These are phyloP conservation scores for Globisporangium paroecandrum DNA, from an alignment of 352 stramenopile species.

Conservation along the genomic window DNA sequence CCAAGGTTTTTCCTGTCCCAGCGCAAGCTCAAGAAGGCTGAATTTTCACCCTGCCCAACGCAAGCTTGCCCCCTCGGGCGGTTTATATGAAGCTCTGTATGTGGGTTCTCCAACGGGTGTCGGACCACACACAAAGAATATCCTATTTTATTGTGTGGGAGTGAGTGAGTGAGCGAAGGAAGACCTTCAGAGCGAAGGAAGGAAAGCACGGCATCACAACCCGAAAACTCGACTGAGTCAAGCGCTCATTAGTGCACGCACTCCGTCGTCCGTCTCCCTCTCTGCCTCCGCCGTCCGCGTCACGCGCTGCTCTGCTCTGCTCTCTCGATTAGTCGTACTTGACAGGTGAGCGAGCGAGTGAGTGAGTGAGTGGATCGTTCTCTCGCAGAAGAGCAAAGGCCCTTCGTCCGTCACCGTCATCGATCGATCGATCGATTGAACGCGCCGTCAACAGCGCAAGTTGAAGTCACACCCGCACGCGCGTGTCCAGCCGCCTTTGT, in stretches of 20 bases:
- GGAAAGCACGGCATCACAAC: slow-evolving; percentile 4
- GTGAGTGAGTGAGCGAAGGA: background rate
- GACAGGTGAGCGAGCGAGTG: background rate
- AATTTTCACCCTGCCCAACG: slow-evolving; percentile 1
- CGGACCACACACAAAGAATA: slow-evolving; percentile 11
- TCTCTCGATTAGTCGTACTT: background rate
- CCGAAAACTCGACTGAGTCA: slow-evolving; percentile 14
- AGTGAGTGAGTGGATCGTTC: slow-evolving; percentile 2
- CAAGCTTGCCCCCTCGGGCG: background rate
- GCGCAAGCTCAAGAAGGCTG: background rate
- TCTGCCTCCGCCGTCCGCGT: background rate
- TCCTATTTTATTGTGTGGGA: background rate
- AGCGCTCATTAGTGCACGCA: slow-evolving; percentile 16
- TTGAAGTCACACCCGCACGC: background rate
- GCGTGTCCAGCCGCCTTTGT: background rate
- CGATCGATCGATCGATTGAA: background rate
- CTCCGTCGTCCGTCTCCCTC: background rate
- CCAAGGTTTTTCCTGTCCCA: slow-evolving; percentile 12
- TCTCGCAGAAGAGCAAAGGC: background rate
- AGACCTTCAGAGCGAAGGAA: background rate
- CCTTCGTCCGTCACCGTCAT: background rate
- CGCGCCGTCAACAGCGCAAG: background rate
- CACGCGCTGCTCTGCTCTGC: no score
- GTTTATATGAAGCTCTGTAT: slow-evolving; percentile 16
- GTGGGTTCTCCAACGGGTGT: slow-evolving; percentile 5